Evolutionary conservation across 1,284 basidiomycete genomes (phyloP).

Genomic region (Leucoagaricus sp.): DNA sequence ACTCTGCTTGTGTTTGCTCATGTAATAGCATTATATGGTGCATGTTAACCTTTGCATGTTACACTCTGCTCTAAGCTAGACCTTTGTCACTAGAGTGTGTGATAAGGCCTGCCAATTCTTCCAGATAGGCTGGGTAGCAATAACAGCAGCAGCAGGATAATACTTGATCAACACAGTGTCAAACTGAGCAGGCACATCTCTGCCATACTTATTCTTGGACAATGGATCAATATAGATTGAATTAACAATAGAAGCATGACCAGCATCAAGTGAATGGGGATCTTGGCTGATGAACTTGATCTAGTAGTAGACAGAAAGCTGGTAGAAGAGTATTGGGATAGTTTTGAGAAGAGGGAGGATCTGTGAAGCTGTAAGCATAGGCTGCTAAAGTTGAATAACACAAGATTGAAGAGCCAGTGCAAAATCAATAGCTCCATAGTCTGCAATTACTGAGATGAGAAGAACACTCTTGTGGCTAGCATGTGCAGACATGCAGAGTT

Average conservation of each 20-base stretch:
- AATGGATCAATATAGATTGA: constrained; percentile 10
- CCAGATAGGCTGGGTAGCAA: too few species aligned
- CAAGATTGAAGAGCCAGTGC: neutral
- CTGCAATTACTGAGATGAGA: neutral
- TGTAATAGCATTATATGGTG: too few species aligned
- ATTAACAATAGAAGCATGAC: neutral
- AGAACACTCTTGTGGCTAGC: neutral
- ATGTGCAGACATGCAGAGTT: neutral
- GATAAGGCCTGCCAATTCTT: too few species aligned
- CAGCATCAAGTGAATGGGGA: neutral
- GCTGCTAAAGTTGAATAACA: neutral
- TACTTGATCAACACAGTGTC: constrained; percentile 24
- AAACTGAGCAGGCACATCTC: constrained; percentile 22
- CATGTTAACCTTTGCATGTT: too few species aligned
- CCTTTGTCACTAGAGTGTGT: too few species aligned
- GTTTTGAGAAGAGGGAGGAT: neutral
- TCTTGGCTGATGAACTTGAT: neutral
- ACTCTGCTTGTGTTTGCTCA: too few species aligned
- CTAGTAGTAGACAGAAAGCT: neutral
- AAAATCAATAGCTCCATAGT: neutral
- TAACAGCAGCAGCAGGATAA: neutral
- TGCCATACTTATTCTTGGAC: constrained; percentile 18
- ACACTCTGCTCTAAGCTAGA: too few species aligned
- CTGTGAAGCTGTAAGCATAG: neutral
- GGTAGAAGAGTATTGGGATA: neutral